Evolutionary conservation across 2,329 filamentous ascomycete species (phyloP).

Genomic region (Fusarium sp.): DNA sequence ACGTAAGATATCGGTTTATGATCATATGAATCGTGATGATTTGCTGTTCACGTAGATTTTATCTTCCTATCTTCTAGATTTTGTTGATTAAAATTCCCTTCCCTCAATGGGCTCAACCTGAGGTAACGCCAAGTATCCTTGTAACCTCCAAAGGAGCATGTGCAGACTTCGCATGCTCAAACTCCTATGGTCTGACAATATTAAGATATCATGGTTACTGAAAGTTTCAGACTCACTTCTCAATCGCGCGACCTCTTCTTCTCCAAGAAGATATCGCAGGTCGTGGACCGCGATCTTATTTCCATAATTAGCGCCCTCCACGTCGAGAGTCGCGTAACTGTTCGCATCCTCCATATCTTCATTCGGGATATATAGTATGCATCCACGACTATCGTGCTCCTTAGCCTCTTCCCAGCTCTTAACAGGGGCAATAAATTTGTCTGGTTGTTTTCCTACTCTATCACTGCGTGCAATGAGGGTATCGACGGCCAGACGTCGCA

Average conservation of each 20-base stretch:
- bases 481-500: slow-evolving; percentile 62
- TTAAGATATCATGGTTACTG: slow-evolving; percentile 55
- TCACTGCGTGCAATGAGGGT: slow-evolving; percentile 54
- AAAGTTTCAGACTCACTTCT: slow-evolving; percentile 52
- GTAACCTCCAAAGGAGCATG: slow-evolving; percentile 68
- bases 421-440: slow-evolving; percentile 58
- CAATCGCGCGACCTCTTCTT: slow-evolving; percentile 58
- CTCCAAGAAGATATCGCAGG: slow-evolving; percentile 63
- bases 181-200: slow-evolving; percentile 57
- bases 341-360: slow-evolving; percentile 44
- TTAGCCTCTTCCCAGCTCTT: slow-evolving; percentile 60
- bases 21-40: background rate
- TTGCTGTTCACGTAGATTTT: background rate
- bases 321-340: slow-evolving; percentile 61
- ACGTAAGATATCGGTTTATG: background rate
- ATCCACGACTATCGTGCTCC: slow-evolving; percentile 57
- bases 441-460: slow-evolving; percentile 1
- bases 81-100: background rate
- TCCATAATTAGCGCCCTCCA: slow-evolving; percentile 52
- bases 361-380: slow-evolving; percentile 59
- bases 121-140: slow-evolving; percentile 62
- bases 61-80: slow-evolving; percentile 9
- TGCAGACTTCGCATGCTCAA: slow-evolving; percentile 60
- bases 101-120: background rate
- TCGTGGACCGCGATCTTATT: slow-evolving; percentile 65